Evolutionary conservation across 164 flowering plant species (phyloP).

Genomic region (Berberis vulgaris): DNA sequence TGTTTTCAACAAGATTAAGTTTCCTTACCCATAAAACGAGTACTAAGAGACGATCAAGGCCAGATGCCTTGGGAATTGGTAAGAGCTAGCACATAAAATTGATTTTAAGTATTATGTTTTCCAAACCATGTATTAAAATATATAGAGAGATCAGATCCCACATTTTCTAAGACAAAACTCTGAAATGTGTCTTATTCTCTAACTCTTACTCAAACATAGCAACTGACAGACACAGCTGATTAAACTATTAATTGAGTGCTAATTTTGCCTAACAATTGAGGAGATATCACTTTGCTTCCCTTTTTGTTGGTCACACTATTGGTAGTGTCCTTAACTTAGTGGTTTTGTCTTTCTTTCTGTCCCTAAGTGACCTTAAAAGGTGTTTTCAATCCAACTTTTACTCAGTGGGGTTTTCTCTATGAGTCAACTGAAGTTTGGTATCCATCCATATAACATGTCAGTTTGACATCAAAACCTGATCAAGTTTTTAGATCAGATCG

Average conservation of each 20-base stretch:
- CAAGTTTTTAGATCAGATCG: no score
- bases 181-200: not conserved
- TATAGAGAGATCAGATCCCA: not conserved
- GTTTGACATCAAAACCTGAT: constrained; percentile 28
- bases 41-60: not conserved
- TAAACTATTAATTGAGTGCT: not conserved
- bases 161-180: constrained; percentile 6
- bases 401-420: constrained; percentile 10
- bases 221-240: not conserved
- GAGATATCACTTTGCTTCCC: constrained; percentile 22
- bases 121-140: no score
- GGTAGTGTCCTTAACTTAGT: constrained; percentile 23
- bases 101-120: constrained; percentile 17
- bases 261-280: constrained; percentile 13
- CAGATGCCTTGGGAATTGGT: constrained; percentile 24
- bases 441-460: constrained; percentile 19
- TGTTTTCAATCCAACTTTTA: constrained; percentile 12
- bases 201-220: not conserved
- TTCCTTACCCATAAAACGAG: not conserved
- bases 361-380: constrained; percentile 29
- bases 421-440: constrained; percentile 25
- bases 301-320: constrained; percentile 17
- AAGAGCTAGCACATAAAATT: constrained; percentile 21
- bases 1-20: not conserved
- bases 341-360: constrained; percentile 25